Conservation (phyloP, 371 early-diverging fungal species). For the Actinomortierella ambigua region DNA sequence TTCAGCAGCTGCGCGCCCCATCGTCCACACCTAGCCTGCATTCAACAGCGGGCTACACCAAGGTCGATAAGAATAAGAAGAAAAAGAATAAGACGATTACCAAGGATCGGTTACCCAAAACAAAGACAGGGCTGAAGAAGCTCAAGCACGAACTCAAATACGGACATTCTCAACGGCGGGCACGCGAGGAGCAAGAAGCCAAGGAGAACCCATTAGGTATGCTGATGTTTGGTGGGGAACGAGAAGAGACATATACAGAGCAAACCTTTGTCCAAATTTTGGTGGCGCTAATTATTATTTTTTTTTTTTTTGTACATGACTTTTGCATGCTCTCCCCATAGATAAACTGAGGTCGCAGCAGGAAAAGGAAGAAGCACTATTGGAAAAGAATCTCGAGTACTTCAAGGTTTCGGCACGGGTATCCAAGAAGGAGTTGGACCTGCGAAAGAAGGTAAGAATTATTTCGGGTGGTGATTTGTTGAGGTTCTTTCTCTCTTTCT, state of each 20-base stretch:
- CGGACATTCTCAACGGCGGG: conserved; percentile 53
- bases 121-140: conserved; percentile 64
- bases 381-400: conserved; percentile 30
- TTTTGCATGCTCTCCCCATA: too few species aligned
- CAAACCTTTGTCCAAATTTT: too few species aligned
- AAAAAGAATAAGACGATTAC: conserved; percentile 9
- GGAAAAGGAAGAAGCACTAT: conserved; percentile 27
- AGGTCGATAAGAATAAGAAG: conserved; percentile 1
- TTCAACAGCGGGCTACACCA: neutral
- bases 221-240: neutral
- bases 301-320: neutral
- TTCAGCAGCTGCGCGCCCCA: conserved; percentile 12
- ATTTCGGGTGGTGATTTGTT: too few species aligned
- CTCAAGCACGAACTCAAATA: conserved; percentile 63
- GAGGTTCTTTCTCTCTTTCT: too few species aligned
- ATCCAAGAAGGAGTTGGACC: conserved; percentile 41
- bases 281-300: neutral
- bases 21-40: too few species aligned
- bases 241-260: too few species aligned
- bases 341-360: conserved; percentile 27
- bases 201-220: conserved; percentile 61
- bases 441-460: conserved; percentile 31
- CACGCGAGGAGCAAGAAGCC: conserved; percentile 42
- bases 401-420: conserved; percentile 27
- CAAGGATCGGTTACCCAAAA: conserved; percentile 49